Percentiles rank a stretch among this genome's conserved stretches.
These are phyloP conservation scores for Drechslera avenae DNA, from an alignment of 2,329 filamentous ascomycete species.

Conservation along the genomic window DNA sequence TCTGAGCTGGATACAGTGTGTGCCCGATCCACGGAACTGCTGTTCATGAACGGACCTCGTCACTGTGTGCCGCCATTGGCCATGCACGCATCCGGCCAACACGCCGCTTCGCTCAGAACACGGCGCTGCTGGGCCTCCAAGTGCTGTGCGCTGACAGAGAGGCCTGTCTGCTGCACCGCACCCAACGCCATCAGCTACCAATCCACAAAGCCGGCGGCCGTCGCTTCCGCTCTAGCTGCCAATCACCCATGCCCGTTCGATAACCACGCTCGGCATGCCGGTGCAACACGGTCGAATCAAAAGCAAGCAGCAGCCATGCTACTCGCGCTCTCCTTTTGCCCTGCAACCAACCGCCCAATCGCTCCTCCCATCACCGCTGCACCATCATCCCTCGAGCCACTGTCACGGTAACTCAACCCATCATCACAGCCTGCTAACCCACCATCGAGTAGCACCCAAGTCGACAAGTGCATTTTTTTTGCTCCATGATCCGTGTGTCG, in stretches of 20 bases:
- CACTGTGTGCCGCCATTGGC: too few relatives aligned
- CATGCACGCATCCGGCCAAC: too few relatives aligned
- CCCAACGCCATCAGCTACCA: slow-evolving; percentile 3
- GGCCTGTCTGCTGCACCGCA: background rate
- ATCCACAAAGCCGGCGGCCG: slow-evolving; percentile 16
- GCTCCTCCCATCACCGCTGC: background rate
- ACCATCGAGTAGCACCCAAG: background rate
- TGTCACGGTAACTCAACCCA: slow-evolving; percentile 19
- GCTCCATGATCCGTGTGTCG: background rate
- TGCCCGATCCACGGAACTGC: slow-evolving; percentile 23
- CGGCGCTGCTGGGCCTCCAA: slow-evolving; percentile 19
- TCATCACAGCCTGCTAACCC: slow-evolving; percentile 9
- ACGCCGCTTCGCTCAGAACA: slow-evolving; percentile 9
- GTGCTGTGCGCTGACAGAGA: slow-evolving; percentile 3
- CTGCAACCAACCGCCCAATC: background rate
- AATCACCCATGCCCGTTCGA: slow-evolving; percentile 14
- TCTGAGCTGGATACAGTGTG: background rate
- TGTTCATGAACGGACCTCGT: slow-evolving; percentile 12
- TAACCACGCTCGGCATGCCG: slow-evolving; percentile 23
- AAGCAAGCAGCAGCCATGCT: slow-evolving; percentile 7
- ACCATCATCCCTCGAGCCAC: background rate
- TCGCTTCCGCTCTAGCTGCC: slow-evolving; percentile 13
- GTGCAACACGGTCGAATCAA: slow-evolving; percentile 14
- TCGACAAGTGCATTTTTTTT: background rate
- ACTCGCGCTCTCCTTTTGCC: slow-evolving; percentile 1